Evolutionary conservation across 768 basidiomycete species (phyloP), one percentile per base, ranked within the genome.

Genomic region (Hydnum rufescens): DNA sequence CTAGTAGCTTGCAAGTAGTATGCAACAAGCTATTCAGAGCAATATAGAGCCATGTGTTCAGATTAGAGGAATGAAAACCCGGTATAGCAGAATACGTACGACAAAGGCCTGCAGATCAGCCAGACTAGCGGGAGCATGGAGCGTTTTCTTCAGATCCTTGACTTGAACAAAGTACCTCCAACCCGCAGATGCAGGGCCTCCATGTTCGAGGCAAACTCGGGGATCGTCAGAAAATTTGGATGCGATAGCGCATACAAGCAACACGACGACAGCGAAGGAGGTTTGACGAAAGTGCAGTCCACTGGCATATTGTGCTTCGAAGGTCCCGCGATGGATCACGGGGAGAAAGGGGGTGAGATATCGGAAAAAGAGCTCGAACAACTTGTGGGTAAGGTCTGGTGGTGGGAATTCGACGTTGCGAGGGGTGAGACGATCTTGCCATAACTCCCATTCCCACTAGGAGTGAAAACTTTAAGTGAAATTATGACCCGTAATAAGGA

Each of bases 221-320:
- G 69, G 70, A 59, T 87, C 80, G 53, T 78, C 67, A n/a, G 74
- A 60, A 62, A 67, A 67, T 60, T 76, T 60, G 0, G 82, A 68
- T 2, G 71, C 85, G 19, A 76, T 67, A 0, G 87, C 83, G 59
- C 82, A 85, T 0, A 86, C 74, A 1, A 84, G 68, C 3, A 88
- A 67, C 25, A 84, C 71, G 0, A 74, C 71, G 1, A 72, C 64
- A 0, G 70, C 74, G 59, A 89, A 86, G 0, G 66, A 59, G 0
- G 68, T 51, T 52, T 82, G 69, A 0, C 58, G 63, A 18, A 68
- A 60, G 58, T 84, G 76, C 1, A 76, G 58, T 0, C 71, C 71
- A 3, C 73, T 69, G 1, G 57, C 58, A 23, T 80, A 58, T 18
- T 68, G 65, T 23, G 67, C 65, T 34, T 78, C 71, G 57, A 90